Evolutionary conservation across 345 rosid species (phyloP).

Genomic region (Lagerstroemia speciosa): DNA sequence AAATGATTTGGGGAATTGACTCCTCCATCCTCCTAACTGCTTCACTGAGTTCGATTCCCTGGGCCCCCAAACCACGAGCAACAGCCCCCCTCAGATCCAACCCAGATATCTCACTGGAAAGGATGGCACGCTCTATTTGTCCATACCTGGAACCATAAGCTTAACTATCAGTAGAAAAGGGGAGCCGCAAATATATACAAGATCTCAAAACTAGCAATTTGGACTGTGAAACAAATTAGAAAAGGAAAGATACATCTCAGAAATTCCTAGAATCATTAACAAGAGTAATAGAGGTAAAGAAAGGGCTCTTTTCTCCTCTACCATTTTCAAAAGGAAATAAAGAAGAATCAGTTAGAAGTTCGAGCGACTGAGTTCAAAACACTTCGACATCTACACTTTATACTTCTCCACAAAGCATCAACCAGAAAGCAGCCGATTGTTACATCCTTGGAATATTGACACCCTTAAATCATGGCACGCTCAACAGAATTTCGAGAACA

Average conservation of each 20-base stretch:
- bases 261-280: not conserved
- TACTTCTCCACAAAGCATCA: not conserved
- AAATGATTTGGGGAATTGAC: conserved; percentile 84
- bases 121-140: conserved; percentile 83
- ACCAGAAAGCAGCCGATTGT: not conserved
- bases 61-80: conserved; percentile 93
- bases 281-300: not conserved
- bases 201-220: not conserved
- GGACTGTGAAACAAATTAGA: not conserved
- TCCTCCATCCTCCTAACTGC: conserved; percentile 99
- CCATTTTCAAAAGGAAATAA: not conserved
- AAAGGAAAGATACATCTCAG: not conserved
- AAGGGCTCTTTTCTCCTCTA: not conserved
- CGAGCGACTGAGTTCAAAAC: not conserved
- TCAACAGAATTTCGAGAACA: not conserved
- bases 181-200: not conserved
- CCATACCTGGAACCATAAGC: conserved; percentile 52
- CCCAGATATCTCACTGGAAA: conserved; percentile 81
- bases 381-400: not conserved
- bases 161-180: not conserved
- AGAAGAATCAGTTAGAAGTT: not conserved
- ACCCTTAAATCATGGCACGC: not conserved
- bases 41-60: conserved; percentile 97
- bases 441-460: not conserved
- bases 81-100: conserved; percentile 98